Conservation (phyloP, 148 eudicot genomes). For the Arbutus unedo region DNA sequence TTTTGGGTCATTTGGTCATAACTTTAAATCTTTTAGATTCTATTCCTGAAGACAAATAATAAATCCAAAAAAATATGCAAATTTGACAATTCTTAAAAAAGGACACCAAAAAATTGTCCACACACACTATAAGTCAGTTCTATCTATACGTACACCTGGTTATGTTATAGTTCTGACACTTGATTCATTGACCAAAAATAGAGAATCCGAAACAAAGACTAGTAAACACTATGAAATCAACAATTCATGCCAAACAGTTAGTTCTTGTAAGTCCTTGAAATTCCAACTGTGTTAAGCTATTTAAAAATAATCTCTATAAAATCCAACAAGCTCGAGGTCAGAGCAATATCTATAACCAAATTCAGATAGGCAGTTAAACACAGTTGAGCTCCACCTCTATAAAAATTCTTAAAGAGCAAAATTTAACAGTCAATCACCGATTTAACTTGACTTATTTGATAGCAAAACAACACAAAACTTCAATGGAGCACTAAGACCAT, state of each 20-base stretch:
- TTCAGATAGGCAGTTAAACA: neutral
- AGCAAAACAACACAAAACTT: neutral
- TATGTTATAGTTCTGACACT: neutral
- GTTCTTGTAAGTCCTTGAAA: neutral
- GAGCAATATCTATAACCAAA: neutral
- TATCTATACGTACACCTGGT: neutral
- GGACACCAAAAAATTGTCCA: too few relatives aligned
- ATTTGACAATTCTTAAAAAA: too few relatives aligned
- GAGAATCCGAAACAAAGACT: neutral
- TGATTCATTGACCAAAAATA: neutral
- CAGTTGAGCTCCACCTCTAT: neutral
- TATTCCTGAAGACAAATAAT: neutral
- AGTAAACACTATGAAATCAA: neutral
- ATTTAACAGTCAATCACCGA: neutral
- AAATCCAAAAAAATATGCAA: too few relatives aligned
- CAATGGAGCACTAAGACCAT: constrained; percentile 23
- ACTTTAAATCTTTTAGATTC: too few relatives aligned
- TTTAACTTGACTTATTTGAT: neutral
- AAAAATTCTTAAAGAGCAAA: neutral
- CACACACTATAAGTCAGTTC: neutral
- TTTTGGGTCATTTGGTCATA: too few relatives aligned
- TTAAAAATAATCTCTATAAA: neutral
- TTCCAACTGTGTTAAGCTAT: neutral
- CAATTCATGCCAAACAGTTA: neutral
- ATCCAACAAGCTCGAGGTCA: neutral